Evolutionary conservation across 495 filamentous ascomycete genomes (phyloP).

Genomic region (Rostrohypoxylon terebratum): DNA sequence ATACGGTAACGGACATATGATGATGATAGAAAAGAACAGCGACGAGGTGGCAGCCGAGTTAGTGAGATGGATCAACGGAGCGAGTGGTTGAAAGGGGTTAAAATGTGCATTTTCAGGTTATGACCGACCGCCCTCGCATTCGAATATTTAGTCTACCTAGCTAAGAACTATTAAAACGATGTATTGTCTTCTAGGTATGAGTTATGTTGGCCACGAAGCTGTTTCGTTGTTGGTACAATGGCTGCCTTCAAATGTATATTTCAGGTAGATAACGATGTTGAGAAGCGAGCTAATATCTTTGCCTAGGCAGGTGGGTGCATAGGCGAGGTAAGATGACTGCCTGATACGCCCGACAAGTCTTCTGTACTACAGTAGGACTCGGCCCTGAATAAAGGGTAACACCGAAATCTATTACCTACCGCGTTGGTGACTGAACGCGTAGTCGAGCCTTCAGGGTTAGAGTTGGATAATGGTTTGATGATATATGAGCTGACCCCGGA

Average conservation of each 20-base stretch:
- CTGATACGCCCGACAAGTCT: neutral
- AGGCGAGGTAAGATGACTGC: neutral
- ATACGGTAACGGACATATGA: conserved; percentile 69
- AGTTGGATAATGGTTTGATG: neutral
- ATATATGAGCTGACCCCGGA: neutral
- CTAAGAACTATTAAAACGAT: neutral
- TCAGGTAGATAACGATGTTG: neutral
- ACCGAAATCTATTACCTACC: neutral
- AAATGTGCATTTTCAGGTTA: neutral
- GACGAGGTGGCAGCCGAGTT: conserved; percentile 59
- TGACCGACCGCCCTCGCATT: neutral
- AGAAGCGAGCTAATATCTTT: neutral
- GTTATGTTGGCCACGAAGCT: no score
- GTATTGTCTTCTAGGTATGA: no score
- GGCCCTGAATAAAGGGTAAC: neutral
- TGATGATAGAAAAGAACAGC: conserved; percentile 72
- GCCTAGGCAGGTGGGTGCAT: neutral
- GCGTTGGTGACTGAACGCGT: neutral
- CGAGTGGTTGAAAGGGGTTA: neutral
- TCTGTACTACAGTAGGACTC: neutral
- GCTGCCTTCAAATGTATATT: neutral
- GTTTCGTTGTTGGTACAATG: neutral
- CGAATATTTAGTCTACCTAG: neutral
- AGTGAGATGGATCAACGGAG: conserved; percentile 56
- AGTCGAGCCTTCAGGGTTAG: neutral